A percentile compares a stretch with the other conserved stretches of the same genome.
Evolutionary conservation across 2,329 filamentous ascomycete species (phyloP).

Genomic region (Bipolaris gigantea): DNA sequence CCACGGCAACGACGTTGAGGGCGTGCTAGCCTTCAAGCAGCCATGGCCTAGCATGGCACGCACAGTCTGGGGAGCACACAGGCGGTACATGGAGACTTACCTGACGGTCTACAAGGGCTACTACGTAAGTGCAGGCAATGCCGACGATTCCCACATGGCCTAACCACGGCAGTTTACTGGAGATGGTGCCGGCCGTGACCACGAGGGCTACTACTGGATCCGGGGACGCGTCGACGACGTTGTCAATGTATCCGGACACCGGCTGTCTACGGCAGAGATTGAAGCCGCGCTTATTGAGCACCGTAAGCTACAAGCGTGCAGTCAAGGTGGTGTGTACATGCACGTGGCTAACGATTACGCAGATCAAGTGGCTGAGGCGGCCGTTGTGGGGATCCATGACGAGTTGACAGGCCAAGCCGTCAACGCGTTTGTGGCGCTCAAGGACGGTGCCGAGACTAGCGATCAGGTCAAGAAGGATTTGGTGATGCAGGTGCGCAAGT

Average conservation of each 20-base stretch:
- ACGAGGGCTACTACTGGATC: conserved; percentile 99
- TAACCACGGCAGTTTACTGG: conserved; percentile 70
- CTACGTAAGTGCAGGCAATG: conserved; percentile 67
- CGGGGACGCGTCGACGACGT: conserved; percentile 97
- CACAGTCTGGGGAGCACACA: conserved; percentile 96
- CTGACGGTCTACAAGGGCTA: conserved; percentile 97
- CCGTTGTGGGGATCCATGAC: conserved; percentile 89
- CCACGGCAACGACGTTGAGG: conserved; percentile 93
- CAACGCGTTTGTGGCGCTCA: conserved; percentile 93
- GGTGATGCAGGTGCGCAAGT: conserved; percentile 91
- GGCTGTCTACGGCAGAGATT: conserved; percentile 95
- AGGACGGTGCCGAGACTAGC: conserved; percentile 74
- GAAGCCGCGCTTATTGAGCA: conserved; percentile 96
- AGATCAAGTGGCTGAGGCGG: conserved; percentile 84
- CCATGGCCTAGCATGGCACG: conserved; percentile 98
- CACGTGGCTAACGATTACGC: conserved; percentile 24
- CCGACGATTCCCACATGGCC: conserved; percentile 4
- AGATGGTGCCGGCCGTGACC: conserved; percentile 92
- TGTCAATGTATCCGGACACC: conserved; percentile 95
- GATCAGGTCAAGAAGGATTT: conserved; percentile 92
- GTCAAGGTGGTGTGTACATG: background rate
- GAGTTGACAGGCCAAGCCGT: conserved; percentile 96
- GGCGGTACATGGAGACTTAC: conserved; percentile 98
- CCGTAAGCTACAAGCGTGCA: conserved; percentile 47
- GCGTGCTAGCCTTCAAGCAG: conserved; percentile 95